Base-by-base conservation (phyloP, 768 basidiomycete genomes). In the Suillus variegatus region DNA sequence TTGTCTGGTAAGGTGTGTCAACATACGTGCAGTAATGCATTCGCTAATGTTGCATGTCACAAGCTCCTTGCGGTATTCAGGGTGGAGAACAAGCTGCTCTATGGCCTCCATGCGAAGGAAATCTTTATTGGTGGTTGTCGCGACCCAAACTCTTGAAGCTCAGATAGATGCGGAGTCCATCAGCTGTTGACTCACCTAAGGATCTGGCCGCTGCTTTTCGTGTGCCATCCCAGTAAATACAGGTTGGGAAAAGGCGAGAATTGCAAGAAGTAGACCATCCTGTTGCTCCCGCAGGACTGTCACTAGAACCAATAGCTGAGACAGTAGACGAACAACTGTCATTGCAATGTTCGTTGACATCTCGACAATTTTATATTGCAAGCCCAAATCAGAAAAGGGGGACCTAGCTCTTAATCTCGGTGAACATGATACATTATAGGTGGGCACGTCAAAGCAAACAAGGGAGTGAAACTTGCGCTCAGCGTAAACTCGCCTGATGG, bases 391-490 rank as follows among this genome's bases (percentile, higher is more conserved):
- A n/a, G n/a, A n/a, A n/a, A n/a, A n/a, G n/a, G n/a, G n/a, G n/a
- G n/a, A n/a, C n/a, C n/a, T n/a, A n/a, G n/a, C n/a, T n/a, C n/a
- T n/a, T n/a, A n/a, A n/a, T n/a, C n/a, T n/a, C n/a, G n/a, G n/a
- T n/a, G n/a, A n/a, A n/a, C n/a, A n/a, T n/a, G 20, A 73, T 92
- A 89, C 62, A 3, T 87, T 83, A 64, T 86, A 92, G 0, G 92
- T 91, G 1, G 91, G 90, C 2, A 92, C 80, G 73, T 94, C 92
- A 38, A 94, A 82, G 7, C 91, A 84, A 20, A 84, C 85, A 72
- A 89, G 83, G 18, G 88, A 87, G 32, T 80, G 78, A 73, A 91
- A 92, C 61, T 85, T 84, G 68, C 88, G 88, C 13, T 82, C 74
- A 2, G 87, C 81, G 72, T 88, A 91, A 72, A 84, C 82, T 64